Percentiles rank a stretch among this genome's conserved stretches.
These are phyloP conservation scores for Delitschia confertaspora DNA, from an alignment of 495 filamentous ascomycete species.

Conservation along the genomic window DNA sequence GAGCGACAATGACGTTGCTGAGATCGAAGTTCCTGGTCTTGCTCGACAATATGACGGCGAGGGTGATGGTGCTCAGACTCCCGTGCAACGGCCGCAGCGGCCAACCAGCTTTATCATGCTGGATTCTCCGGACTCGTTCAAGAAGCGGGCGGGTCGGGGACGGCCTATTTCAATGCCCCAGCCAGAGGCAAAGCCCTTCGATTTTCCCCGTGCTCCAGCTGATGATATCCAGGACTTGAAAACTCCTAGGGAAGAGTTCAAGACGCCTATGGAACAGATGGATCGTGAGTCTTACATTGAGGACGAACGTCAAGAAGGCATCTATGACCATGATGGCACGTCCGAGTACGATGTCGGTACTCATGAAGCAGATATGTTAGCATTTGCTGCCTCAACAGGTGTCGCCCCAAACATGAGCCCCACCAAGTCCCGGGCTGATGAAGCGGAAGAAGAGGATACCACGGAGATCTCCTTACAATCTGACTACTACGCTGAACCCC, in stretches of 20 bases:
- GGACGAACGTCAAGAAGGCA: conserved; percentile 13
- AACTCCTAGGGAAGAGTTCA: background rate
- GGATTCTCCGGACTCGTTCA: conserved; percentile 10
- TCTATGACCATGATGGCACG: background rate
- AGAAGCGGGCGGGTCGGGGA: conserved; percentile 3
- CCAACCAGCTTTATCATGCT: conserved; percentile 25
- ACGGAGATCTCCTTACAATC: conserved; percentile 9
- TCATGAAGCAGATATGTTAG: conserved; percentile 12
- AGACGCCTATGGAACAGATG: conserved; percentile 15
- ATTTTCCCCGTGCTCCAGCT: conserved; percentile 1
- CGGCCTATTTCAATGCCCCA: conserved; percentile 24
- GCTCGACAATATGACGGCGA: conserved; percentile 50
- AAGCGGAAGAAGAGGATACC: conserved; percentile 10
- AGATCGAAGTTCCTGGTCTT: conserved; percentile 64
- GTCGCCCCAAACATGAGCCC: conserved; percentile 18
- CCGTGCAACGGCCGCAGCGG: conserved; percentile 17
- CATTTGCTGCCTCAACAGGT: conserved; percentile 22
- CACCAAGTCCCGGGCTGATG: background rate
- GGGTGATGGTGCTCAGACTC: conserved; percentile 34
- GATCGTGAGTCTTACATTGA: conserved; percentile 18
- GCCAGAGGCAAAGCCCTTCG: conserved; percentile 4
- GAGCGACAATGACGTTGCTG: conserved; percentile 57
- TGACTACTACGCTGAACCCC: conserved; percentile 8
- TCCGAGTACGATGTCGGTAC: conserved; percentile 6
- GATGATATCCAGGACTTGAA: conserved; percentile 1